These are phyloP conservation scores for Babjeviella inositovora DNA, from an alignment of 805 yeast genomes.

Conservation along the genomic window DNA sequence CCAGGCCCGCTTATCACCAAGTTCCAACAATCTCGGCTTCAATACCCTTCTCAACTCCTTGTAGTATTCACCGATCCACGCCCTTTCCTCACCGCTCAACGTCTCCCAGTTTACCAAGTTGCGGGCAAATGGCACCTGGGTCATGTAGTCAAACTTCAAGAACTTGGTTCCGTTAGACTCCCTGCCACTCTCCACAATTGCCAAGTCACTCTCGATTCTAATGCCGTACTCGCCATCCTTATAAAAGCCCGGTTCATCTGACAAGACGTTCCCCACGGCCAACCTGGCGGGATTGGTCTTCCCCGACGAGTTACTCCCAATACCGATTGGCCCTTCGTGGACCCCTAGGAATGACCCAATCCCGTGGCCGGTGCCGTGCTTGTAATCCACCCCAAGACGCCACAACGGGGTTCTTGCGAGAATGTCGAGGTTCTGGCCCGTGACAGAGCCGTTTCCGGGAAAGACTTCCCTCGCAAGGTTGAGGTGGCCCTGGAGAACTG, in stretches of 20 bases:
- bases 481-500: conserved; percentile 42
- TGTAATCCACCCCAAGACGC: conserved; percentile 39
- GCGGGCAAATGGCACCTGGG: conserved; percentile 39
- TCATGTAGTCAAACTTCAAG: conserved; percentile 36
- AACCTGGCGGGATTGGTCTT: no score
- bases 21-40: conserved; percentile 16
- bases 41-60: conserved; percentile 25
- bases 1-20: conserved; percentile 18
- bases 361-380: conserved; percentile 55
- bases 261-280: conserved; percentile 41
- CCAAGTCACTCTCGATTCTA: conserved; percentile 20
- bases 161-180: conserved; percentile 22
- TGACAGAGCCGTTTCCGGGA: conserved; percentile 37
- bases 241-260: conserved; percentile 52
- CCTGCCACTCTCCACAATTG: conserved; percentile 24
- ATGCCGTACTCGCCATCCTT: conserved; percentile 45
- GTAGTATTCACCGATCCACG: conserved; percentile 36
- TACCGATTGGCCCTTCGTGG: conserved; percentile 51
- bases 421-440: conserved; percentile 37
- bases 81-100: conserved; percentile 26
- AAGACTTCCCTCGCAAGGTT: conserved; percentile 29
- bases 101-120: conserved; percentile 27
- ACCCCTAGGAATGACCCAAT: conserved; percentile 45
- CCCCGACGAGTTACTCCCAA: conserved; percentile 35
- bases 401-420: conserved; percentile 44